phyloP scores from a whole-genome alignment of 768 basidiomycete genomes.

The Guyanaporus albipodus region DNA sequence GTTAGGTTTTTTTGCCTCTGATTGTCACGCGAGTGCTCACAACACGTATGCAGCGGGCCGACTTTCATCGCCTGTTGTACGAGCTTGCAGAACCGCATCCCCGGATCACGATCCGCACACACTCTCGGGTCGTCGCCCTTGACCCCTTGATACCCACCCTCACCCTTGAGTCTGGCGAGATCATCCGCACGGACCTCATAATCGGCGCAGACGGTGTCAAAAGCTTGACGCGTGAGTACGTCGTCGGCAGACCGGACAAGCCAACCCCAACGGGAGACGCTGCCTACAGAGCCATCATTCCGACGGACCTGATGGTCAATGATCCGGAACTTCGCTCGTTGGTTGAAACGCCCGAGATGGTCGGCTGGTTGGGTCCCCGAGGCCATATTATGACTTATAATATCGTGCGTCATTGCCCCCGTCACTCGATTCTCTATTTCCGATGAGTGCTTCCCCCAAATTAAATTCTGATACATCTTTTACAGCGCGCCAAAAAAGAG shows the following conservation, averaged over 20 bases:
- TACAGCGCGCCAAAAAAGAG: constrained; percentile 34
- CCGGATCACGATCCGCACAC: constrained; percentile 32
- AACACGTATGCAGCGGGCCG: constrained; percentile 42
- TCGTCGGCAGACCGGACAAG: constrained; percentile 45
- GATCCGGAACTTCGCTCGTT: constrained; percentile 51
- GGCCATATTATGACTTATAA: constrained; percentile 44
- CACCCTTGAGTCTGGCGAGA: constrained; percentile 40
- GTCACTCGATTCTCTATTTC: background rate
- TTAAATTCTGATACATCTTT: no score
- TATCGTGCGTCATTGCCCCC: constrained; percentile 38
- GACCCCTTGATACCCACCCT: constrained; percentile 33
- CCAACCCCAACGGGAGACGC: constrained; percentile 58
- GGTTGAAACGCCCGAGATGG: constrained; percentile 50
- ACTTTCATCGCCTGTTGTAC: constrained; percentile 40
- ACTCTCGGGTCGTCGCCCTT: constrained; percentile 34
- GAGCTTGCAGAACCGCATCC: constrained; percentile 36
- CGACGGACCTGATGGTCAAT: constrained; percentile 39
- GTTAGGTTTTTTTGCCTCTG: constrained; percentile 8
- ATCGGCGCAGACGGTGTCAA: constrained; percentile 54
- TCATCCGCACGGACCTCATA: constrained; percentile 41
- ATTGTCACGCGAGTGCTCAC: background rate
- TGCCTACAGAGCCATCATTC: constrained; percentile 55
- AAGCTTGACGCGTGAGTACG: constrained; percentile 44
- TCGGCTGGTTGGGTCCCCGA: constrained; percentile 56
- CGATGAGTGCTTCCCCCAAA: no score